phyloP scores from a whole-genome alignment of 495 filamentous ascomycete genomes.

The Corynascus novoguineensis region DNA sequence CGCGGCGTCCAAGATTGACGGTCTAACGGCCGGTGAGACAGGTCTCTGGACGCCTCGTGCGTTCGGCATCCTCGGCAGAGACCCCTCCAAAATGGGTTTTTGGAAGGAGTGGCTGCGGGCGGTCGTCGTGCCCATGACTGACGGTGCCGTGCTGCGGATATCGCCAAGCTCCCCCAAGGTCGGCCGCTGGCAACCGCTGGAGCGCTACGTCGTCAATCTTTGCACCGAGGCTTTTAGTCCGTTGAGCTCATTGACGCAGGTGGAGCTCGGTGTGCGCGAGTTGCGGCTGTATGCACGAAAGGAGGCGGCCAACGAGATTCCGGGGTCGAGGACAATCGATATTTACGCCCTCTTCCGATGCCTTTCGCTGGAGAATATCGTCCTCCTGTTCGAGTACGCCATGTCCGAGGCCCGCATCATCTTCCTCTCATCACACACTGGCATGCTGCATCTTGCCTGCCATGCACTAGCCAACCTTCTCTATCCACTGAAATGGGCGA shows the following conservation, averaged over 20 bases:
- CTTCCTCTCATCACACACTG: conserved; percentile 87
- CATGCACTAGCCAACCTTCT: conserved; percentile 76
- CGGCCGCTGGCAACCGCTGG: conserved; percentile 94
- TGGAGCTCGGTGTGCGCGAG: conserved; percentile 86
- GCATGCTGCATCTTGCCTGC: conserved; percentile 91
- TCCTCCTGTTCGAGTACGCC: conserved; percentile 88
- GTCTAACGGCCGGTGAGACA: conserved; percentile 90
- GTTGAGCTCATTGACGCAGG: conserved; percentile 87
- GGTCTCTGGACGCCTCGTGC: conserved; percentile 95
- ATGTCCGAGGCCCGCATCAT: conserved; percentile 94
- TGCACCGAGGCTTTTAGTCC: conserved; percentile 93
- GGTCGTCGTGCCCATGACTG: conserved; percentile 87
- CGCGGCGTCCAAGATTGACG: conserved; percentile 94
- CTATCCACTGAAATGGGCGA: conserved; percentile 87
- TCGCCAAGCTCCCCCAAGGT: conserved; percentile 83
- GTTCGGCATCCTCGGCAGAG: conserved; percentile 87
- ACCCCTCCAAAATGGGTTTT: conserved; percentile 77
- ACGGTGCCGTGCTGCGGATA: conserved; percentile 75
- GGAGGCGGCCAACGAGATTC: conserved; percentile 89
- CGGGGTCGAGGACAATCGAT: conserved; percentile 86
- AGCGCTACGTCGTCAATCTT: conserved; percentile 95
- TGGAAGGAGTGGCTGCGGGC: conserved; percentile 99
- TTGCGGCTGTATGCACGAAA: conserved; percentile 87
- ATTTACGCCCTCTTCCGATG: conserved; percentile 89
- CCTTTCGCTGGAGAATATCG: conserved; percentile 82